A percentile compares a stretch with the other conserved stretches of the same genome.
Conservation (phyloP, 2,329 filamentous ascomycete species). For the Esteya vermicola region DNA sequence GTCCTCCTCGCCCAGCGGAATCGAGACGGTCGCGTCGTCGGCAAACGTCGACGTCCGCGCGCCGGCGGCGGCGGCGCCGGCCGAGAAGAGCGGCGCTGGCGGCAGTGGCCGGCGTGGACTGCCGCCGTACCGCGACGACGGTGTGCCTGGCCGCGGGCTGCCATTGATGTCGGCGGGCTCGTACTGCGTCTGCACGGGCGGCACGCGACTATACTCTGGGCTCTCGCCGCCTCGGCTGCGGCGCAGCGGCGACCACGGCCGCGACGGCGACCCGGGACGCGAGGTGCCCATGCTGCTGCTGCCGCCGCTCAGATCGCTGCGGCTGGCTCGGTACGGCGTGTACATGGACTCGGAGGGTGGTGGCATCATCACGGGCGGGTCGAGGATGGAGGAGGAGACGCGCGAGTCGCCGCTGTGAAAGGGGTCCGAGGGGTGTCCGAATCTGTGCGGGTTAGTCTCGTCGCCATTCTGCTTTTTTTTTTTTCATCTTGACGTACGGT, state of each 20-base stretch:
- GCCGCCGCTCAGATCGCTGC: constrained; percentile 12
- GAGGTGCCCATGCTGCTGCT: constrained; percentile 4
- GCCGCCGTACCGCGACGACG: constrained; percentile 75
- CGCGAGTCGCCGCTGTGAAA: constrained; percentile 19
- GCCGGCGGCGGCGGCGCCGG: constrained; percentile 14
- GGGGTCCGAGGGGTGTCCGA: constrained; percentile 5
- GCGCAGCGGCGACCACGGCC: constrained; percentile 44
- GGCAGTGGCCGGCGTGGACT: constrained; percentile 79
- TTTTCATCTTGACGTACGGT: no score
- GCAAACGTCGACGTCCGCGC: constrained; percentile 37
- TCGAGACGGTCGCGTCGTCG: constrained; percentile 57
- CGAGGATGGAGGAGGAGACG: constrained; percentile 38
- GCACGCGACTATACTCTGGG: constrained; percentile 32
- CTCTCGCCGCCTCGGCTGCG: constrained; percentile 1
- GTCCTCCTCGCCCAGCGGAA: constrained; percentile 39
- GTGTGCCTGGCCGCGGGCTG: constrained; percentile 77
- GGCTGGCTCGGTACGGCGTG: constrained; percentile 36
- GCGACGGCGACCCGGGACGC: constrained; percentile 30
- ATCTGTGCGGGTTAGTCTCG: constrained; percentile 7
- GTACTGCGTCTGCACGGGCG: constrained; percentile 57
- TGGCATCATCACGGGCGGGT: constrained; percentile 38
- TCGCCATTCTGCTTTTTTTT: no score
- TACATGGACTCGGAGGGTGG: constrained; percentile 47
- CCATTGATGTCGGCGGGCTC: constrained; percentile 85
- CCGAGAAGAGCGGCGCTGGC: constrained; percentile 70